Evolutionary conservation across 768 basidiomycete genomes (phyloP).

Genomic region (Austroboletus eburneus): DNA sequence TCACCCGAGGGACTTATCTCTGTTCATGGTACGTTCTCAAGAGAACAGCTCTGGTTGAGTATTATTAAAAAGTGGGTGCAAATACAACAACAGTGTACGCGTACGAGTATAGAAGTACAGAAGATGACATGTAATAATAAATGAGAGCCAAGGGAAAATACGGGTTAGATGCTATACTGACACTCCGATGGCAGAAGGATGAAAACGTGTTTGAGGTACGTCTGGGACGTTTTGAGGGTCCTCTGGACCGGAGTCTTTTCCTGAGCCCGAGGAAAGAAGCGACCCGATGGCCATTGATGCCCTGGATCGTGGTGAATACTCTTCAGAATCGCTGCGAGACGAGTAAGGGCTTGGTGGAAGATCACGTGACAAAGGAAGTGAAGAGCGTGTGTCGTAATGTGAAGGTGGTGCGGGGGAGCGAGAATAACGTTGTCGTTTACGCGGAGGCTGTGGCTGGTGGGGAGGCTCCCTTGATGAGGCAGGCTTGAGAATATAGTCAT

Average conservation of each 20-base stretch:
- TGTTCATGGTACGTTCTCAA: slow-evolving; percentile 1
- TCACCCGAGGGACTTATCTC: slow-evolving; percentile 10
- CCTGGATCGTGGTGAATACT: slow-evolving; percentile 66
- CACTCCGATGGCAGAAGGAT: slow-evolving; percentile 20
- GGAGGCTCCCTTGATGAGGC: slow-evolving; percentile 25
- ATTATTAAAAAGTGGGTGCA: slow-evolving; percentile 18
- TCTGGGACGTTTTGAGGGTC: slow-evolving; percentile 23
- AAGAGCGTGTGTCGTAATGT: slow-evolving; percentile 30
- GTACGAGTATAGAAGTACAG: slow-evolving; percentile 28
- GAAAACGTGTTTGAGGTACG: slow-evolving; percentile 14
- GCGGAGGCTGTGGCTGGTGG: slow-evolving; percentile 40
- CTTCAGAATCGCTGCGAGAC: slow-evolving; percentile 62
- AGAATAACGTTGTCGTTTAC: slow-evolving; percentile 63
- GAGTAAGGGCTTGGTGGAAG: slow-evolving; percentile 74
- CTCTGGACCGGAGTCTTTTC: slow-evolving; percentile 25
- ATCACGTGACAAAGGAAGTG: slow-evolving; percentile 40
- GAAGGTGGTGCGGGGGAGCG: slow-evolving; percentile 49
- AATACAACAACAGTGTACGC: slow-evolving; percentile 16
- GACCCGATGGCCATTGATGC: slow-evolving; percentile 81
- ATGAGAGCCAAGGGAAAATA: slow-evolving; percentile 6
- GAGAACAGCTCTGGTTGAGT: background rate
- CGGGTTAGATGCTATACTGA: slow-evolving; percentile 11
- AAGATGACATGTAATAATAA: slow-evolving; percentile 16
- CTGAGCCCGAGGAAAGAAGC: slow-evolving; percentile 49
- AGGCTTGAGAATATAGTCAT: slow-evolving; percentile 11